Percentiles rank a stretch among this genome's conserved stretches.
phyloP scores from a whole-genome alignment of 164 flowering plant genomes.

The Umbellularia californica region DNA sequence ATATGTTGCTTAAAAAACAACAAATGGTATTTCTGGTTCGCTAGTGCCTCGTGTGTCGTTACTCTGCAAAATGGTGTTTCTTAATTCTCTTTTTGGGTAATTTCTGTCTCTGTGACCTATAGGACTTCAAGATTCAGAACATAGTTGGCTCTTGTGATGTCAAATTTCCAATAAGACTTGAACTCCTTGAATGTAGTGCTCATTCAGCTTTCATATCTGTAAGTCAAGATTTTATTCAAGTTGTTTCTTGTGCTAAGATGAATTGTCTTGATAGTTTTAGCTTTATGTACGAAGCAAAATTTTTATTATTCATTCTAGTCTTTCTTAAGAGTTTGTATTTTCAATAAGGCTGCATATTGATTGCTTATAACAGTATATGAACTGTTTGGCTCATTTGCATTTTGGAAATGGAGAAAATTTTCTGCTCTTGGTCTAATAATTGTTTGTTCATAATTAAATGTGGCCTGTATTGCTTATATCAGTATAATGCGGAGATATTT shows the following conservation, averaged over 20 bases:
- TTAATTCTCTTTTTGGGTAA: not conserved
- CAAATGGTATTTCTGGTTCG: too few relatives aligned
- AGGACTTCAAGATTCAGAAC: slow-evolving; percentile 94
- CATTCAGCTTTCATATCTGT: slow-evolving; percentile 88
- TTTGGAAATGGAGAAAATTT: not conserved
- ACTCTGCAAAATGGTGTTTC: not conserved
- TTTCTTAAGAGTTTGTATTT: not conserved
- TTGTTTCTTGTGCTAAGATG: too few relatives aligned
- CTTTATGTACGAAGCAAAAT: too few relatives aligned
- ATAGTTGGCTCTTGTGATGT: slow-evolving; percentile 96
- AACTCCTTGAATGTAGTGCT: slow-evolving; percentile 70
- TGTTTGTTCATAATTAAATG: too few relatives aligned
- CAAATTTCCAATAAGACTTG: slow-evolving; percentile 86
- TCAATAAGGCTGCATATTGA: slow-evolving; percentile 12
- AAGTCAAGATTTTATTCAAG: slow-evolving; percentile 21
- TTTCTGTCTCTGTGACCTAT: not conserved
- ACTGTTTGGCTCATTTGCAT: not conserved
- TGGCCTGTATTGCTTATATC: slow-evolving; percentile 18
- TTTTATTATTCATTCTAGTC: not conserved
- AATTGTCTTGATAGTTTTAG: not conserved
- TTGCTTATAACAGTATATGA: slow-evolving; percentile 6
- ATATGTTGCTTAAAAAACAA: too few relatives aligned
- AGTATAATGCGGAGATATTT: slow-evolving; percentile 94
- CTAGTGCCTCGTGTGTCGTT: not conserved
- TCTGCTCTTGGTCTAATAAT: not conserved